Base-by-base conservation (phyloP, 345 rosid species). In the Dipteronia dyeriana region DNA sequence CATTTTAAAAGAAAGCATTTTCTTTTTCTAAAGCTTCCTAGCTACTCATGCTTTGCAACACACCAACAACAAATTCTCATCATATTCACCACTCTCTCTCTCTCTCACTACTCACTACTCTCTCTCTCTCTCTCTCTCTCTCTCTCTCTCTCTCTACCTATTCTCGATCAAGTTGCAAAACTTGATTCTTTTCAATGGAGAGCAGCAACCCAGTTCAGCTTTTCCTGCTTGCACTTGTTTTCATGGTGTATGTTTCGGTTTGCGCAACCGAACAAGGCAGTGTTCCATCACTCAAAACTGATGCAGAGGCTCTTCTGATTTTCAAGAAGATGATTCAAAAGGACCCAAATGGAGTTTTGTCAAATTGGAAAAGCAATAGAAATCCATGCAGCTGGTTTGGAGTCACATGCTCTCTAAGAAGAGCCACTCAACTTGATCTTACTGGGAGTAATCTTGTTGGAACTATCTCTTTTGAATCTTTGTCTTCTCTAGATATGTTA, bases 351-450 rank as follows among this genome's bases (percentile, higher is more conserved):
- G 86, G 86, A 77, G 87, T 79, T 57, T 81, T 95, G 16, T 89
- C 92, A 8, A 82, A 81, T 0, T 95, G 99, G 99, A 22, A 82
- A 61, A 84, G 84, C 12, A 67, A 78, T 16, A 86, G 79, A 66
- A 84, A 79, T 31, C 94, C 94, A 26, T 93, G 99, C 81, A 69
- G 68, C 75, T 95, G 91, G 87, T 85, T 86, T 76, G 99, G 99
- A 59, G 86, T 93, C 68, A 85, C 92, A 53, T 95, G 99, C 86
- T 74, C 89, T 23, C 77, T 53, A 4, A 89, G 93, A 68, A 87
- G 99, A 82, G 90, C 85, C 73, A 84, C 88, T 20, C 90, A 86
- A 79, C 87, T 95, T 49, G 90, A 95, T 77, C 99, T 95, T 71
- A 84, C 79, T 51, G 88, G 86, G 19, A 74, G 81, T 69, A 80